Base-by-base conservation (phyloP, 1,139 yeast genomes). In the Schwanniomyces etchellsii region DNA sequence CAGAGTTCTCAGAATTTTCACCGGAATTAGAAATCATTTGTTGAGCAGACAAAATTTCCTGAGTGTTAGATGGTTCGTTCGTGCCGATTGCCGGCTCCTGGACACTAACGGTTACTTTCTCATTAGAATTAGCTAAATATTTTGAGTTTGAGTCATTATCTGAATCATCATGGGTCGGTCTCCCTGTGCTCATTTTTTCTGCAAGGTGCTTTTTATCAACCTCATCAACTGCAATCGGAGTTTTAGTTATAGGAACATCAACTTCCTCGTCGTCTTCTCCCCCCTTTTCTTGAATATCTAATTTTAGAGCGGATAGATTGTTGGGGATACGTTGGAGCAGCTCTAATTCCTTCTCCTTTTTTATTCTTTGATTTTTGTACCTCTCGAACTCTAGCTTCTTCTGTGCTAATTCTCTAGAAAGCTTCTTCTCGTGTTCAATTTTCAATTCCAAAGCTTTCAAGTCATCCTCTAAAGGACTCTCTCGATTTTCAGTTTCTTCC, bases 321-420 rank as follows among this genome's bases (percentile, higher is more conserved):
- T 14, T 20, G 11, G 29, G 27, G 16, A 22, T 29, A 26, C 16
- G 29, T 23, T 31, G 20, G 15, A 32, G 24, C 7, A 28, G 14
- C 14, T 28, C 33, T 15, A 54, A 42, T 28, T 40, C 35, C 26
- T 38, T 34, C 34, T 55, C 60, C 22, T 47, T 46, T 16, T 43
- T 44, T 23, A 49, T 28, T 14, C 49, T 37, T 10, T 40, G 42
- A 28, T 25, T 35, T 33, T 49, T 55, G 36, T 60, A 48, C 20
- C 47, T 41, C 36, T 60, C 63, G 37, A 52, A 60, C 33, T 62
- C 62, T 21, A 38, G 33, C n/a, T 55, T 49, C 37, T 60, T 58
- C 14, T 23, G 11, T 33, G 57, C 63, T 27, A 62, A 45, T 28
- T 58, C 54, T 22, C 43, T 43, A 7, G 62, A 61, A 31, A 56